Evolutionary conservation across 768 basidiomycete genomes (phyloP).

Genomic region (Wakefieldia striispora): DNA sequence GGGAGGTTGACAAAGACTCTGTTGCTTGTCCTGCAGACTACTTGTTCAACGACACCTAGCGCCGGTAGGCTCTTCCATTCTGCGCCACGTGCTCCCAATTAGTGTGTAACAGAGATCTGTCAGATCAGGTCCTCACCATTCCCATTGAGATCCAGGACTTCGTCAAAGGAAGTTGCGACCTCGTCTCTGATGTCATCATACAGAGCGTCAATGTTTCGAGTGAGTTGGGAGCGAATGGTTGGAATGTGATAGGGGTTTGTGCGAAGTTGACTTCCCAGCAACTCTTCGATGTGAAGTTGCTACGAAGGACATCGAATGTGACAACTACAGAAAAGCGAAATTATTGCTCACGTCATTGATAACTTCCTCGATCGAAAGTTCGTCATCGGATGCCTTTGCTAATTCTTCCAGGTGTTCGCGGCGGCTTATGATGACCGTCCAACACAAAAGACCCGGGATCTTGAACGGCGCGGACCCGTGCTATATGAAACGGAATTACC

Average conservation of each 20-base stretch:
- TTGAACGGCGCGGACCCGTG: conserved; percentile 30
- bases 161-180: conserved; percentile 38
- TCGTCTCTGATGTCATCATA: conserved; percentile 47
- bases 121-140: conserved; percentile 6
- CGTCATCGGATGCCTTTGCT: conserved; percentile 37
- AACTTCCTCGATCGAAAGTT: conserved; percentile 22
- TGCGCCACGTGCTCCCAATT: conserved; percentile 13
- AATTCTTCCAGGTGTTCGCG: conserved; percentile 37
- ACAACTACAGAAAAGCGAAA: not conserved
- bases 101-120: not conserved
- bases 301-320: conserved; percentile 12
- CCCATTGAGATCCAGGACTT: conserved; percentile 29
- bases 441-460: conserved; percentile 26
- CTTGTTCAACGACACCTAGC: conserved; percentile 23
- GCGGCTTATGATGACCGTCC: conserved; percentile 39
- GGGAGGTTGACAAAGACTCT: conserved; percentile 49
- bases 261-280: conserved; percentile 32
- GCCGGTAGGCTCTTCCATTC: conserved; percentile 39
- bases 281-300: conserved; percentile 37
- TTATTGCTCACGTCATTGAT: conserved; percentile 32
- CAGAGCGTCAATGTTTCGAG: conserved; percentile 37
- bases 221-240: conserved; percentile 29
- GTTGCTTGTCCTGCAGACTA: conserved; percentile 43
- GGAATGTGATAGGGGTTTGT: conserved; percentile 28
- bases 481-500: conserved; percentile 8